Base-by-base conservation (phyloP, 305 asterid species). In the Solanum hybrid region DNA sequence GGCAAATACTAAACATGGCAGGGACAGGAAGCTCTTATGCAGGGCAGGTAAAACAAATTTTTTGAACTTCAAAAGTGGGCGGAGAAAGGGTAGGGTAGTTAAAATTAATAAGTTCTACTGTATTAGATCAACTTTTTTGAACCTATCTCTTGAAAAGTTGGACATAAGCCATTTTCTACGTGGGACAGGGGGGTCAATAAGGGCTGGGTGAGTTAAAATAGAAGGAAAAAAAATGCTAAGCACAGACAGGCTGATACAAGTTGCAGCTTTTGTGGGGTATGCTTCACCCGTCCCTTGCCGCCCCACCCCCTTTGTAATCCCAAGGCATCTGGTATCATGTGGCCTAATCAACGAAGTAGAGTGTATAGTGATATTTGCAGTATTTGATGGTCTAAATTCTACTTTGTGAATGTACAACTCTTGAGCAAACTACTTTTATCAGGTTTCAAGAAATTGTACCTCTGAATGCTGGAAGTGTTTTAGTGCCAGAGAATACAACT, bases 381-480 rank as follows among this genome's bases (percentile, higher is more conserved):
- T 26, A 26, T 28, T 26, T 81, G 28, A 13, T 33, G 69, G 71
- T 82, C 71, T 26, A 82, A 39, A 29, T 29, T 83, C 39, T 84
- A 84, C 39, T 46, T 46, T 11, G 20, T 9, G 18, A 84, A 51
- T 31, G 40, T 46, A 20, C 40, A 29, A 29, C 18, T 51, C 29
- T 29, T 84, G 73, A 84, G 29, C 74, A 84, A 73, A 73, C 26
- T 71, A 89, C 76, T 91, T 33, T 83, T 89, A 81, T 79, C 94
- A 95, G 97, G 94, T 95, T 95, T 91, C 97, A 95, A 91, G 97
- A 95, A 92, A 93, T 95, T 42, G 96, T 95, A 90, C 96, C 97
- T 83, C 95, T 95, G 82, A 94, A 91, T 89, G 95, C 96, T 26
- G 95, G 96, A 87, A 95, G 91, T 71, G 92, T 95, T 87, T 88